Conservation (phyloP, 2,329 filamentous ascomycete species). For the Diaporthe amygdali region DNA sequence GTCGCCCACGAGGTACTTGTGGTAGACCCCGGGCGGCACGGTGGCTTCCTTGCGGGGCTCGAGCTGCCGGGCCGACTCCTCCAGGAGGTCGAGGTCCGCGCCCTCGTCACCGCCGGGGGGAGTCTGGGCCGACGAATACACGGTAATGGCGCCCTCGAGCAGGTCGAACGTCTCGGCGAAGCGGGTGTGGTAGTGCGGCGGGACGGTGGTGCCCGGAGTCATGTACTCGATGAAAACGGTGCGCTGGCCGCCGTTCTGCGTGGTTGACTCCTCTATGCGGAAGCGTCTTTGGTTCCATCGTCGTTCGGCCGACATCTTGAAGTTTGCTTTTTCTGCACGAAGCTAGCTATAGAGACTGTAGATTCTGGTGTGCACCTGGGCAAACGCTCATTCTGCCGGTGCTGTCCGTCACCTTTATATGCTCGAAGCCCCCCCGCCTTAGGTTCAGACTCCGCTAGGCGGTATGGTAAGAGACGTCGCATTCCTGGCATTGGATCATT, state of each 20-base stretch:
- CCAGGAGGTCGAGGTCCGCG: neutral
- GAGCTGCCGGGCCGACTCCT: neutral
- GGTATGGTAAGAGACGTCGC: too few species aligned
- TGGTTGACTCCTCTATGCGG: conserved; percentile 26
- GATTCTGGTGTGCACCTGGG: neutral
- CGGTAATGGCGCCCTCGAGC: conserved; percentile 25
- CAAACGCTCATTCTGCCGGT: neutral
- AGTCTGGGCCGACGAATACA: conserved; percentile 16
- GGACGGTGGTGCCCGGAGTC: conserved; percentile 28
- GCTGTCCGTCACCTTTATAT: neutral
- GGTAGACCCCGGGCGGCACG: conserved; percentile 19
- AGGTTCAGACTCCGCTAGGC: too few species aligned
- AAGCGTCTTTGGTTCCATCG: conserved; percentile 26
- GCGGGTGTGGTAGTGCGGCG: conserved; percentile 26
- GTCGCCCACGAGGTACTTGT: conserved; percentile 24
- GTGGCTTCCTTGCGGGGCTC: neutral
- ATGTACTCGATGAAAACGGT: conserved; percentile 28
- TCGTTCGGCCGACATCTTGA: conserved; percentile 25
- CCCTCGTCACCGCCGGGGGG: conserved; percentile 12
- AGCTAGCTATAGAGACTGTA: neutral
- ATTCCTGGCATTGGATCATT: neutral
- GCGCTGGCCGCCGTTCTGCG: conserved; percentile 25
- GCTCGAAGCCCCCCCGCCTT: neutral
- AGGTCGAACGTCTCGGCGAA: conserved; percentile 28
- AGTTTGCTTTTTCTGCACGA: neutral